Conservation (phyloP, 176 grass and related monocot genomes). For the Cenchrus americanus region DNA sequence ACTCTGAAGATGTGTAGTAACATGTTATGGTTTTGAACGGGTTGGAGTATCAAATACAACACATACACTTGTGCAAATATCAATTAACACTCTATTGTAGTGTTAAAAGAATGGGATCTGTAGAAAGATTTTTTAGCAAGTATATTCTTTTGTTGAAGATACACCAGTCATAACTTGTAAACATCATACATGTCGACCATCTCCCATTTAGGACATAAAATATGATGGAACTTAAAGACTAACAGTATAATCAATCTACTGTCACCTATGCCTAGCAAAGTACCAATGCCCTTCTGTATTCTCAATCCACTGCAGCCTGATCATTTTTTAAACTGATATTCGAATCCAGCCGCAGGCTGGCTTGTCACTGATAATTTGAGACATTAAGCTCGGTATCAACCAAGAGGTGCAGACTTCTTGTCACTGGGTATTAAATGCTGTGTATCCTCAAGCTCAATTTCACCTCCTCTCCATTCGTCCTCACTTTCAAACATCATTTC, state of each 20-base stretch:
- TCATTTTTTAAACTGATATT: slow-evolving; percentile 12
- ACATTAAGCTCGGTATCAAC: slow-evolving; percentile 34
- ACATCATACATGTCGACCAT: not conserved
- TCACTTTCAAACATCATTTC: slow-evolving; percentile 81
- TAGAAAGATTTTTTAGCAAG: not conserved
- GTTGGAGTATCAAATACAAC: too few relatives aligned
- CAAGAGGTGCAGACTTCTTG: slow-evolving; percentile 49
- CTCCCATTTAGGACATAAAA: slow-evolving; percentile 22
- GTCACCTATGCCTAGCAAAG: slow-evolving; percentile 6
- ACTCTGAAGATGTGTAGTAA: too few relatives aligned
- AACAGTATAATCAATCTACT: slow-evolving; percentile 34
- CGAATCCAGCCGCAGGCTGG: not conserved
- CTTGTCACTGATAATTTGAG: not conserved
- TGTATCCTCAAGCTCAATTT: slow-evolving; percentile 77
- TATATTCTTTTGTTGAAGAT: slow-evolving; percentile 35
- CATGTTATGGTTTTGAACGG: too few relatives aligned
- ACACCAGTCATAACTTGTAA: slow-evolving; percentile 45
- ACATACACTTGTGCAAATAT: not conserved
- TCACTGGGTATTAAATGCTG: slow-evolving; percentile 57
- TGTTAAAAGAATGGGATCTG: slow-evolving; percentile 16
- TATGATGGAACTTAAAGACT: slow-evolving; percentile 14
- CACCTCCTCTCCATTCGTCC: slow-evolving; percentile 62
- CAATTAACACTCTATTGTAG: not conserved
- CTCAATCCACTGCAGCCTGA: slow-evolving; percentile 14
- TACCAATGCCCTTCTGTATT: not conserved